Conservation (phyloP, 1,284 basidiomycete species). For the Sanguinoderma infundibulare region DNA sequence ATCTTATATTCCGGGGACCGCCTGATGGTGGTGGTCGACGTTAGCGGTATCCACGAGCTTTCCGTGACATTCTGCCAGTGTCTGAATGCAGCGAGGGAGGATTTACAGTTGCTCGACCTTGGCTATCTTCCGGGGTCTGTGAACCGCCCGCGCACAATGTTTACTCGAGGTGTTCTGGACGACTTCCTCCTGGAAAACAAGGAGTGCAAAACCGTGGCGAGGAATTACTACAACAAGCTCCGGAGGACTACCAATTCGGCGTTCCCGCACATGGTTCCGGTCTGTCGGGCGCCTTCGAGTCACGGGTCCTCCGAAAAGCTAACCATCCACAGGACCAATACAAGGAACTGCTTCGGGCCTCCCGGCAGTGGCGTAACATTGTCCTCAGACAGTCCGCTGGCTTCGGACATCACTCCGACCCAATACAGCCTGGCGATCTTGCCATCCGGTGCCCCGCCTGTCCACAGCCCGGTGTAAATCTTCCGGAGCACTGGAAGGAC, state of each 20-base stretch:
- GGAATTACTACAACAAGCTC: constrained; percentile 1
- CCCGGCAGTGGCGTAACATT: neutral
- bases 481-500: neutral
- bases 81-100: neutral
- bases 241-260: neutral
- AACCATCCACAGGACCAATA: neutral
- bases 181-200: neutral
- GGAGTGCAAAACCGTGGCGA: neutral
- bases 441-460: neutral
- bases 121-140: neutral
- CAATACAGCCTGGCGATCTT: neutral
- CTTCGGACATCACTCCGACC: neutral
- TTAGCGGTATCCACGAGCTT: neutral
- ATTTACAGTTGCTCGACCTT: neutral
- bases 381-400: neutral
- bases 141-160: neutral
- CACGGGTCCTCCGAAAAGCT: neutral
- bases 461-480: neutral
- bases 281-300: neutral
- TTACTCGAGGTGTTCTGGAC: neutral
- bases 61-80: neutral
- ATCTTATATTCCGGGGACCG: neutral
- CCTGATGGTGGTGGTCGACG: neutral
- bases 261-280: constrained; percentile 1
- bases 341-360: neutral